Evolutionary conservation across 352 stramenopile species (phyloP), one percentile per base, ranked within the genome.

Genomic region (Globisporangium viniferum): DNA sequence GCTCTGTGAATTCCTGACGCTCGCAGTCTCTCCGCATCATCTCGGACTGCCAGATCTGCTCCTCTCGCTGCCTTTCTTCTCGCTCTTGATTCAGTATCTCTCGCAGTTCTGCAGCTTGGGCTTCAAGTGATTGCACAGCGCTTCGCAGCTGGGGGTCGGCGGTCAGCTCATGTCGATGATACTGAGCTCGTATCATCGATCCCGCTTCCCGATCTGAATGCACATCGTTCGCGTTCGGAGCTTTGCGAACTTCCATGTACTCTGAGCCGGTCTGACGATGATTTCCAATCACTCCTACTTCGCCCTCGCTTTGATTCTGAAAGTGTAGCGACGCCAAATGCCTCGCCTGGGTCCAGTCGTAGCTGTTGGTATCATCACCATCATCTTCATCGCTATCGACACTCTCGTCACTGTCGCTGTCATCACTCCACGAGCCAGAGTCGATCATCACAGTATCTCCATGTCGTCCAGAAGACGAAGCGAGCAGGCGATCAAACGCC

Each of bases 401-500:
- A 35, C 55, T 61, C 18, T n/a, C 10, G 18, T 61, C 55, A 46
- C 55, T 61, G 8, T 61, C 55, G 31, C 55, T 61, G 31, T 61
- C 55, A n/a, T 61, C 35, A 61, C 39, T 35, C 55, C 55, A 61
- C 31, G 55, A 35, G 22, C 31, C 55, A 2, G 55, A 31, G 31
- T 41, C 55, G n/a, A 61, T 61, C 55, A 61, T 61, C 31, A 61
- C 55, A 29, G 18, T 29, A 35, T 61, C 31, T 5, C 20, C 55
- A 20, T 20, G 29, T 20, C 55, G 29, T 31, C 55, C 29, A 29
- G 55, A 61, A 20, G 35, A 41, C 29, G 54, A 59, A 20, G 27
- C 55, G 10, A 61, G 24, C 18, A 61, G 55, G 20, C 31, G 55
- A 46, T 61, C 55, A 27, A 61, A 61, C 55, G 55, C 55, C 39